phyloP scores from a whole-genome alignment of 1,284 basidiomycete genomes.

The Cryptococcus sp. region DNA sequence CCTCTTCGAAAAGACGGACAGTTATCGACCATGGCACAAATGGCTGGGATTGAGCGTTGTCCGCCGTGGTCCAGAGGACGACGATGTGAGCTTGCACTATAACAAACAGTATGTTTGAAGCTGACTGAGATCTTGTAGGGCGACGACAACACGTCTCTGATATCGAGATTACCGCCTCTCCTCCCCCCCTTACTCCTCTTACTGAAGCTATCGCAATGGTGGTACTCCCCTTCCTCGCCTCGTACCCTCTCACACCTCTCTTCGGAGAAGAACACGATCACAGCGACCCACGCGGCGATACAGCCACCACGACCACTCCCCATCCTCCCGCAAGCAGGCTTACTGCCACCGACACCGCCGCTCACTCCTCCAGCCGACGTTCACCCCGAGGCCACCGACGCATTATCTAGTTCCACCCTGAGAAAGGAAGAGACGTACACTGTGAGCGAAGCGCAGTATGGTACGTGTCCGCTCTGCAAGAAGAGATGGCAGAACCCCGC shows the following conservation, averaged over 20 bases:
- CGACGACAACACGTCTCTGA: constrained; percentile 10
- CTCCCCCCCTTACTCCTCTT: constrained; percentile 90
- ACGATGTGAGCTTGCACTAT: constrained; percentile 14
- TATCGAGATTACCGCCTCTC: constrained; percentile 52
- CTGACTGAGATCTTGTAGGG: neutral
- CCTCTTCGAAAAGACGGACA: constrained; percentile 82
- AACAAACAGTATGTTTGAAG: neutral
- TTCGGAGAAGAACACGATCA: constrained; percentile 59
- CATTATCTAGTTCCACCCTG: neutral
- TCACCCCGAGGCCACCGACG: no score
- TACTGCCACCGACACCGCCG: constrained; percentile 34
- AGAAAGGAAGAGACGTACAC: constrained; percentile 11
- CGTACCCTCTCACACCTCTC: constrained; percentile 67
- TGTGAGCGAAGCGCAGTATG: constrained; percentile 62
- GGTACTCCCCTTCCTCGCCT: constrained; percentile 96
- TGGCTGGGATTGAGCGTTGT: constrained; percentile 73
- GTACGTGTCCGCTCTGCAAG: constrained; percentile 80
- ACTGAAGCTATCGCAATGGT: constrained; percentile 98
- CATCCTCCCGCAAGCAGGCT: constrained; percentile 44
- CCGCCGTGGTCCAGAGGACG: constrained; percentile 28
- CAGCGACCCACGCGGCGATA: constrained; percentile 66
- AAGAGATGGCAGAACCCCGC: constrained; percentile 81
- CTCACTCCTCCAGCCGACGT: constrained; percentile 21
- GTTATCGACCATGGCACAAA: constrained; percentile 87
- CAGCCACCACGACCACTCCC: constrained; percentile 71